phyloP scores from a whole-genome alignment of 441 rosid species.

The Populus hybrid region DNA sequence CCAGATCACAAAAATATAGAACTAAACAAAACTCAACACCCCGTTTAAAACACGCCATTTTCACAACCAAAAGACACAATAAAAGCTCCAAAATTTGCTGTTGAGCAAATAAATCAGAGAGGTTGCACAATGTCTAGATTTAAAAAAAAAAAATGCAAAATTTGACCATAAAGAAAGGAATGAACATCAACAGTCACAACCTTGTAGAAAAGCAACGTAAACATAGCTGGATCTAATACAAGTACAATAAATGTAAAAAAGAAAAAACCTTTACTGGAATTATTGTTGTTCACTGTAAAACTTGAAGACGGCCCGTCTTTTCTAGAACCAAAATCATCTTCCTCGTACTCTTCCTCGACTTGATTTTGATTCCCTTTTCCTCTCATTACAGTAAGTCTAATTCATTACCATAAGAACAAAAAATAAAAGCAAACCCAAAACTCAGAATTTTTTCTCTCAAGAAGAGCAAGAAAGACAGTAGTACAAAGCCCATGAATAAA shows the following conservation, averaged over 20 bases:
- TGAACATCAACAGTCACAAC: background rate
- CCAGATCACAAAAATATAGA: constrained; percentile 9
- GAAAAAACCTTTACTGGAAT: constrained; percentile 34
- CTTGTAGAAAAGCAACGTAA: background rate
- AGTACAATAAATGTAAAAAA: background rate
- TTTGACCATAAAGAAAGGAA: background rate
- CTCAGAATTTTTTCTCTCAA: background rate
- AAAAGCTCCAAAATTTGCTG: constrained; percentile 12
- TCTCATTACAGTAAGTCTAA: constrained; percentile 58
- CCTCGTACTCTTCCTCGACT: constrained; percentile 76
- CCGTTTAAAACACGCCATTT: background rate
- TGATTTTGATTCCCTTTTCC: constrained; percentile 62
- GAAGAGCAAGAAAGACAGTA: background rate
- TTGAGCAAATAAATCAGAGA: constrained; percentile 6
- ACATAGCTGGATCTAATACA: constrained; percentile 33
- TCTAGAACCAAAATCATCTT: constrained; percentile 62
- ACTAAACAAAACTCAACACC: constrained; percentile 4
- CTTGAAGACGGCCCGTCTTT: constrained; percentile 55
- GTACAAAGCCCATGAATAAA: background rate
- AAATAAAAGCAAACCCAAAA: background rate
- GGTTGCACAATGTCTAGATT: background rate
- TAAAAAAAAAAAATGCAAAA: background rate
- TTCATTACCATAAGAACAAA: no score
- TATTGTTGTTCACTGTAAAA: constrained; percentile 14
- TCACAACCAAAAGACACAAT: background rate